Evolutionary conservation across 371 early-diverging fungal genomes (phyloP).

Genomic region (Hamiltosporidium tvaerminnensis): DNA sequence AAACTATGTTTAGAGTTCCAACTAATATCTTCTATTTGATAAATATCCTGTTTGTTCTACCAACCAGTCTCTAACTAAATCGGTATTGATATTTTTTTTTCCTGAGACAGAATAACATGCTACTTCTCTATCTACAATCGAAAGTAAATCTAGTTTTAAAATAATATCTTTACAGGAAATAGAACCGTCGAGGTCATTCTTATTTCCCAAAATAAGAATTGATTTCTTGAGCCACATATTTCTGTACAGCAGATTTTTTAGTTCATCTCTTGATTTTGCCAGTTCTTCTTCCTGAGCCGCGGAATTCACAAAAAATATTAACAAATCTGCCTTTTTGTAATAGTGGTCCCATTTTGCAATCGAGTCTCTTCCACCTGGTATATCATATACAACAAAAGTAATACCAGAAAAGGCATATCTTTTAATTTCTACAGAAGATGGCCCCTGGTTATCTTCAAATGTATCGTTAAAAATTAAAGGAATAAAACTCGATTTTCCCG

Average conservation of each 20-base stretch:
- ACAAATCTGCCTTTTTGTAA: slow-evolving; percentile 34
- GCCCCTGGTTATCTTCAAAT: slow-evolving; percentile 9
- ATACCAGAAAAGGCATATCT: slow-evolving; percentile 19
- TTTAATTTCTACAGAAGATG: slow-evolving; percentile 2
- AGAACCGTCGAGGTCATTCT: slow-evolving; percentile 36
- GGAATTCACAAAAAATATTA: slow-evolving; percentile 35
- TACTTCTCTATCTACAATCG: slow-evolving; percentile 39
- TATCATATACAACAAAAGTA: slow-evolving; percentile 32
- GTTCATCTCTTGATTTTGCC: slow-evolving; percentile 20
- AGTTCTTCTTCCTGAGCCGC: slow-evolving; percentile 5
- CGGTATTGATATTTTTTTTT: slow-evolving; percentile 29
- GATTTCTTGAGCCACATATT: slow-evolving; percentile 30
- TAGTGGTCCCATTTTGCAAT: slow-evolving; percentile 25
- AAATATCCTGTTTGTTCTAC: slow-evolving; percentile 15
- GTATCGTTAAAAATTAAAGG: slow-evolving; percentile 11
- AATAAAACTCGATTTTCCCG: slow-evolving; percentile 41
- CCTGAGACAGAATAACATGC: slow-evolving; percentile 49
- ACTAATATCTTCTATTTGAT: too few species aligned
- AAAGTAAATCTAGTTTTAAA: slow-evolving; percentile 20
- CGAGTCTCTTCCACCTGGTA: slow-evolving; percentile 24
- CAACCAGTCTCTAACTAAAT: slow-evolving; percentile 40
- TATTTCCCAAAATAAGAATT: slow-evolving; percentile 43
- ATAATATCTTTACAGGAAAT: slow-evolving; percentile 36
- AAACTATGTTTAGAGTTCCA: too few species aligned
- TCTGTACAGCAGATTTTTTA: slow-evolving; percentile 29